Conservation (phyloP, 2,329 filamentous ascomycete species). For the Didymella pinodella region DNA sequence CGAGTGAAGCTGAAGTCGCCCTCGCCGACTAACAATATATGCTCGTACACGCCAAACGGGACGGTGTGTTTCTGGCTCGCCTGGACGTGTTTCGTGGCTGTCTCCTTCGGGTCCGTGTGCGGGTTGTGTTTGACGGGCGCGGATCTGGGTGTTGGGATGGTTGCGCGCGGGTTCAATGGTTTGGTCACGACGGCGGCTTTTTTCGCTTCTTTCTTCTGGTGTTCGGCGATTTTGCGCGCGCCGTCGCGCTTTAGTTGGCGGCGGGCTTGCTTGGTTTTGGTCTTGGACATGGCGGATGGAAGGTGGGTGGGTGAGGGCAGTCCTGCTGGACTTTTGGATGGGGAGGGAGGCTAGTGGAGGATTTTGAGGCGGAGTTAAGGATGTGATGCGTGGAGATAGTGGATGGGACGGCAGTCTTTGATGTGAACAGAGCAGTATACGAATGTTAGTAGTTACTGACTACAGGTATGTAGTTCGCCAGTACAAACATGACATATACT, state of each 20-base stretch:
- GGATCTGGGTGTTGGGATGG: no score
- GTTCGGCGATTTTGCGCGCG: constrained; percentile 37
- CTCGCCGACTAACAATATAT: constrained; percentile 80
- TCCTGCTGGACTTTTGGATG: no score
- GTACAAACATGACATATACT: no score
- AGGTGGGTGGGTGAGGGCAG: no score
- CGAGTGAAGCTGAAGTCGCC: constrained; percentile 80
- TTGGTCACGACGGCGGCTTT: constrained; percentile 16
- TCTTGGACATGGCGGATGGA: constrained; percentile 42
- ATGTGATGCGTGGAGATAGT: no score
- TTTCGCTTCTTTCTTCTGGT: constrained; percentile 37
- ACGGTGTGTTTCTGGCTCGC: constrained; percentile 61
- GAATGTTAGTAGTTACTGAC: no score
- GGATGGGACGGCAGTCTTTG: no score
- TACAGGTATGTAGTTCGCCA: no score
- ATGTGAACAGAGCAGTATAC: no score
- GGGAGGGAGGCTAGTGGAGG: no score
- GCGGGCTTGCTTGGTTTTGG: constrained; percentile 44
- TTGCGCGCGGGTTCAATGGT: constrained; percentile 18
- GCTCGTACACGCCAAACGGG: constrained; percentile 71
- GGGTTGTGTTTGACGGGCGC: neutral
- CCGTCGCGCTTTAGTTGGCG: constrained; percentile 48
- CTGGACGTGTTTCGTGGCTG: constrained; percentile 31
- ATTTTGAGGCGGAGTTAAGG: no score
- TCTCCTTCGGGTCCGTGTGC: neutral